Percentiles rank a stretch among this genome's conserved stretches.
phyloP scores from a whole-genome alignment of 2,329 filamentous ascomycete species.

The Aspergillus piperis region DNA sequence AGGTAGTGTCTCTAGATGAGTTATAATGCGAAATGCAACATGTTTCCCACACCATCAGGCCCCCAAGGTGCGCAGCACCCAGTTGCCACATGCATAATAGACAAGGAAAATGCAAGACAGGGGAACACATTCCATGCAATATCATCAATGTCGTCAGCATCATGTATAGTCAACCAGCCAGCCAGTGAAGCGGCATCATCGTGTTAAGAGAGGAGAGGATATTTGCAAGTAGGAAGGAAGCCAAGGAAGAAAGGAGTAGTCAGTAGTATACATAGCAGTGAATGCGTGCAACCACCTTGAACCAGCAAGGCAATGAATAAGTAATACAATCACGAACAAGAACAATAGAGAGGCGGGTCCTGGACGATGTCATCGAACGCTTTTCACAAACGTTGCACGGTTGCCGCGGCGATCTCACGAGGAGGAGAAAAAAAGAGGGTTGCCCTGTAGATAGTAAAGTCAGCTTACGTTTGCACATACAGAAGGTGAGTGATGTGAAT shows the following conservation, averaged over 20 bases:
- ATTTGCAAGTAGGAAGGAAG: too few species aligned
- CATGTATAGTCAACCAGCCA: background rate
- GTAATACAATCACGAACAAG: background rate
- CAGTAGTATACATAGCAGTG: background rate
- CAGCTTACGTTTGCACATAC: background rate
- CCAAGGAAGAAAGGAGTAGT: too few species aligned
- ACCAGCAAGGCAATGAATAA: background rate
- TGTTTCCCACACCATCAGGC: background rate
- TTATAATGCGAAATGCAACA: background rate
- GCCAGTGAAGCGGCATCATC: background rate
- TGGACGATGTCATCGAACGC: too few species aligned
- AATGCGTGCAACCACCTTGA: background rate
- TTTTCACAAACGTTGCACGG: too few species aligned
- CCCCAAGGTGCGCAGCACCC: too few species aligned
- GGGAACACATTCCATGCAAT: too few species aligned
- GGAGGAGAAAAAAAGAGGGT: background rate
- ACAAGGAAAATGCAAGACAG: too few species aligned
- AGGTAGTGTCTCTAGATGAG: background rate
- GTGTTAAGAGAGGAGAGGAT: too few species aligned
- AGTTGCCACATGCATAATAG: too few species aligned
- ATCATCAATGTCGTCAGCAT: too few species aligned
- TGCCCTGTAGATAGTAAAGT: background rate
- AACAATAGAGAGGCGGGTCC: too few species aligned
- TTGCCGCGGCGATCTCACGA: background rate
- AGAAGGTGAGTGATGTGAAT: background rate